Base-by-base conservation (phyloP, 352 stramenopile species). In the Phytophthora ramorum region DNA sequence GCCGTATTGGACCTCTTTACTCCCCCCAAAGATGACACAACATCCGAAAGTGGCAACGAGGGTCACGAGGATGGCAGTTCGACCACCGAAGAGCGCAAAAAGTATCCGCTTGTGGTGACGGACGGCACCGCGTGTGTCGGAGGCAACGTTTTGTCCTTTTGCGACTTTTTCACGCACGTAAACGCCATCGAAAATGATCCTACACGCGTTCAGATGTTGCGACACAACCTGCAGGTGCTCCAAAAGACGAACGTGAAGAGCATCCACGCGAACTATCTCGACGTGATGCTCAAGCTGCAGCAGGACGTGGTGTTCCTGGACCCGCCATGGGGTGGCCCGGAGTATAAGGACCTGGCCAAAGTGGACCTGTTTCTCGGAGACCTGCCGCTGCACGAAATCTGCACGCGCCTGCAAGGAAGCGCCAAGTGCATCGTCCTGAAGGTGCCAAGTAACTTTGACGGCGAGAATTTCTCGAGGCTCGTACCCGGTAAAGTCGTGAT, bases 291-390 rank as follows among this genome's bases (percentile, higher is more conserved):
- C n/a, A 49, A 82, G 40, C 63, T 91, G 43, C 48, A 82, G n/a
- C 83, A 92, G 50, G 83, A 94, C 52, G 83, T 95, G 41, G 81
- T 94, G 40, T 95, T 95, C 58, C 73, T 95, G 16, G 87, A 95
- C 46, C 87, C 87, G 28, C 87, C 87, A 53, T 95, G 87, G 87
- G 87, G 87, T 30, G 87, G 87, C 7, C 82, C 82, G 1, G 85
- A 94, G 64, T 95, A 95, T 73, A 91, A 90, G 47, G 79, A 89
- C 24, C 79, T 85, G 7, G 73, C 79, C 2, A 83, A 80, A 28
- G 79, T 95, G 26, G 83, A 93, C 50, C 66, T 95, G 1, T 92
- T 83, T 30, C 79, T 95, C 8, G 85, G 78, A 41, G 75, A 76
- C 7, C 44, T 82, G 10, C 83, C 83, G 10, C 73, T 94, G 48